Evolutionary conservation across 768 basidiomycete species (phyloP).

Genomic region (Megacollybia marginata): DNA sequence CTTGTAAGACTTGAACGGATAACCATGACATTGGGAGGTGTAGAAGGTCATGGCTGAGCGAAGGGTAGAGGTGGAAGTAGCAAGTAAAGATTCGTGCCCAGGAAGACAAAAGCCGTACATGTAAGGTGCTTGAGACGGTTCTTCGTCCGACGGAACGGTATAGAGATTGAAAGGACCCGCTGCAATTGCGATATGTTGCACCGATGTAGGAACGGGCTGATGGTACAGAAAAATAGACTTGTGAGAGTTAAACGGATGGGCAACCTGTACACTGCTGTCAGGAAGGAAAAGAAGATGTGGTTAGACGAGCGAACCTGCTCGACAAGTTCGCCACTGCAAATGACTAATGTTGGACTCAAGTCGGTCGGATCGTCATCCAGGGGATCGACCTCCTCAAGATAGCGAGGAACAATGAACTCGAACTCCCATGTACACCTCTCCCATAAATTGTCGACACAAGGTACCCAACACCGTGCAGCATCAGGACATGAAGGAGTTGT

Average conservation of each 20-base stretch:
- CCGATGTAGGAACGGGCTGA: constrained; percentile 80
- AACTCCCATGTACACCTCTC: constrained; percentile 99
- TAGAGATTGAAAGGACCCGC: constrained; percentile 89
- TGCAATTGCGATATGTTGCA: constrained; percentile 95
- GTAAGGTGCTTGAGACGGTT: constrained; percentile 59
- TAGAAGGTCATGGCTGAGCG: constrained; percentile 91
- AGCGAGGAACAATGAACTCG: constrained; percentile 88
- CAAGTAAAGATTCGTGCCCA: constrained; percentile 70
- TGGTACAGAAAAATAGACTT: constrained; percentile 94
- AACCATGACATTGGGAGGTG: constrained; percentile 87
- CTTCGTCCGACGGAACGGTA: constrained; percentile 63
- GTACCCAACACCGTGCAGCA: constrained; percentile 97
- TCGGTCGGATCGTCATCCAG: constrained; percentile 48
- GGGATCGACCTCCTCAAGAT: constrained; percentile 56
- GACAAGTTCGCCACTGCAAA: constrained; percentile 90
- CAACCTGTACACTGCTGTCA: constrained; percentile 45
- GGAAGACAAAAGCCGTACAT: constrained; percentile 94
- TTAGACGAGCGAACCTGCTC: constrained; percentile 62
- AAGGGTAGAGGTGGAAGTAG: constrained; percentile 65
- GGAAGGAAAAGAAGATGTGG: constrained; percentile 1
- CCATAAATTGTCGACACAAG: constrained; percentile 91
- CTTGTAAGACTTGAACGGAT: constrained; percentile 94
- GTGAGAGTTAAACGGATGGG: constrained; percentile 88
- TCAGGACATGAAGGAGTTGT: constrained; percentile 84
- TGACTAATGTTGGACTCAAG: constrained; percentile 73